Conservation (phyloP, 306 rosid genomes). For the Carpinus fangiana region DNA sequence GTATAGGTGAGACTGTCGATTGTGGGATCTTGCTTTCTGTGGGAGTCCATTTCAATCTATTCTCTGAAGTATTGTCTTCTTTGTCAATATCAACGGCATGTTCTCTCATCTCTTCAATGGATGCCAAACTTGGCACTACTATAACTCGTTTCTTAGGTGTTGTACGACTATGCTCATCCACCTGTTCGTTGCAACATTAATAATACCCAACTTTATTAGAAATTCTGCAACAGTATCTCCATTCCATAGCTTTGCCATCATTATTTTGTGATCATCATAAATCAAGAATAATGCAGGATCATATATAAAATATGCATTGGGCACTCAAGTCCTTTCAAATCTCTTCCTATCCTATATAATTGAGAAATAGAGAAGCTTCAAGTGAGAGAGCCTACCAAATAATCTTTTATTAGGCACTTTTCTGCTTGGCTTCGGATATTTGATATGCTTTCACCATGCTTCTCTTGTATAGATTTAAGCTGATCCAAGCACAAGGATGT, state of each 20-base stretch:
- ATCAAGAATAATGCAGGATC: neutral
- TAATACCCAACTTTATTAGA: neutral
- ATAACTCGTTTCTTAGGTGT: slow-evolving; percentile 44
- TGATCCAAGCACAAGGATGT: slow-evolving; percentile 48
- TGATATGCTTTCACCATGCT: slow-evolving; percentile 55
- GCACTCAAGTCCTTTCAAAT: neutral
- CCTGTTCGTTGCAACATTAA: slow-evolving; percentile 40
- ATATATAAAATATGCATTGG: neutral
- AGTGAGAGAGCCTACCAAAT: slow-evolving; percentile 46
- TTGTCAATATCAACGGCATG: slow-evolving; percentile 15
- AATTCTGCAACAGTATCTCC: neutral
- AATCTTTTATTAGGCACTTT: slow-evolving; percentile 61
- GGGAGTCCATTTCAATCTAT: slow-evolving; percentile 32
- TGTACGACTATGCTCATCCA: slow-evolving; percentile 45
- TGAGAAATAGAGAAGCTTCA: neutral
- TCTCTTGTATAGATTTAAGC: slow-evolving; percentile 52
- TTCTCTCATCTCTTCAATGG: slow-evolving; percentile 80
- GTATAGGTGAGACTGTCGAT: slow-evolving; percentile 35
- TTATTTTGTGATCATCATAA: neutral
- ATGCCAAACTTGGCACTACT: slow-evolving; percentile 57
- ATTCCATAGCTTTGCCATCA: no score
- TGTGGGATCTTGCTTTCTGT: slow-evolving; percentile 51
- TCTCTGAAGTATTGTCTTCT: slow-evolving; percentile 40
- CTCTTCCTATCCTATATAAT: neutral
- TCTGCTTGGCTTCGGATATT: slow-evolving; percentile 63